Conservation (phyloP, 1,139 yeast species). For the Scheffersomyces parashehatae region DNA sequence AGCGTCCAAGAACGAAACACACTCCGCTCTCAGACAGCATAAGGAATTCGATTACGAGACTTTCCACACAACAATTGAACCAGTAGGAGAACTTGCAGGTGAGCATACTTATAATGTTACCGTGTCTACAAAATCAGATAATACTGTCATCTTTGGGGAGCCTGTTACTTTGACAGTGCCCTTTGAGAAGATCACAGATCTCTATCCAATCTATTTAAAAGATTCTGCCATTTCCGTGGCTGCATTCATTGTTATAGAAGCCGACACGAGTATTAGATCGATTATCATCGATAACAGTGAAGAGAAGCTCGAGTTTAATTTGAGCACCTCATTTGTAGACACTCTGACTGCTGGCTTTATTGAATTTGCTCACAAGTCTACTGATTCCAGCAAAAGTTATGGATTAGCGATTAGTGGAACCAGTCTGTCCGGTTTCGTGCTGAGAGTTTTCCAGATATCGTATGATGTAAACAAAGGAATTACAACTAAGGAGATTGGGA, state of each 20-base stretch:
- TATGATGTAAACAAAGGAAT: conserved; percentile 4
- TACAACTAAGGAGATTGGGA: conserved; percentile 10
- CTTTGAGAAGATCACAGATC: background rate
- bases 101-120: too few relatives aligned
- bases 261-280: background rate
- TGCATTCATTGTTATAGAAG: background rate
- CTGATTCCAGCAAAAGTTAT: background rate
- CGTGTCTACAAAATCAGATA: too few relatives aligned
- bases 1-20: too few relatives aligned
- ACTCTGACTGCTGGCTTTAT: background rate
- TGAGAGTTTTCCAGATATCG: conserved; percentile 9
- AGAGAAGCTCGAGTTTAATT: background rate
- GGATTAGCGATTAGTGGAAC: background rate
- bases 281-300: background rate
- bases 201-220: background rate
- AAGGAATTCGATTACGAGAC: too few relatives aligned
- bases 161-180: too few relatives aligned
- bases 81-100: too few relatives aligned
- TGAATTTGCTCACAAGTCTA: background rate
- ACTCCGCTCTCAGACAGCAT: too few relatives aligned
- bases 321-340: background rate
- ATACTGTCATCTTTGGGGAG: too few relatives aligned
- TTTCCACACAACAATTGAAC: too few relatives aligned
- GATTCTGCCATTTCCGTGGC: background rate
- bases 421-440: conserved; percentile 4